A percentile compares a stretch with the other conserved stretches of the same genome.
These are phyloP conservation scores for Phlebiopsis flavidoalba DNA, from an alignment of 768 basidiomycete species.

Conservation along the genomic window DNA sequence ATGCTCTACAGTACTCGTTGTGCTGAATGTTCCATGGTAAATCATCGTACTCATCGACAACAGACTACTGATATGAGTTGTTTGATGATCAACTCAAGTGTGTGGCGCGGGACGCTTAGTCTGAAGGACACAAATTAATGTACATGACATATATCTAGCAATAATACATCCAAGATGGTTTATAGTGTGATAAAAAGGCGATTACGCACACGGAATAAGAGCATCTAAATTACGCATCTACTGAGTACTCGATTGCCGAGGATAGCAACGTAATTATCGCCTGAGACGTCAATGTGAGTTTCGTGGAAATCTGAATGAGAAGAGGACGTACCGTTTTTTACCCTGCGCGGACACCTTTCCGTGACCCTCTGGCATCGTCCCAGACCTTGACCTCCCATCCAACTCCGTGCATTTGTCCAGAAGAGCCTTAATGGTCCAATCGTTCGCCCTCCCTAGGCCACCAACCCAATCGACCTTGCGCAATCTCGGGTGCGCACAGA, in stretches of 20 bases:
- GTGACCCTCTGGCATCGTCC: conserved; percentile 49
- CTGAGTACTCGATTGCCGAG: neutral
- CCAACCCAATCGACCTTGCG: conserved; percentile 76
- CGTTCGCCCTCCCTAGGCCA: conserved; percentile 77
- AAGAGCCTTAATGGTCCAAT: conserved; percentile 74
- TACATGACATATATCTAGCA: neutral
- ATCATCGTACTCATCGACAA: conserved; percentile 31
- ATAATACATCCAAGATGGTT: neutral
- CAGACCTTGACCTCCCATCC: conserved; percentile 44
- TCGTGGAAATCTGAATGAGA: neutral
- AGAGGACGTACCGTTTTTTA: conserved; percentile 20
- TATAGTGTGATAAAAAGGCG: neutral
- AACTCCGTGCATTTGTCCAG: conserved; percentile 41
- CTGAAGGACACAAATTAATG: neutral
- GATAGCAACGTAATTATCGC: neutral
- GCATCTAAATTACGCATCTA: too few species aligned
- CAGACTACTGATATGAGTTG: conserved; percentile 6
- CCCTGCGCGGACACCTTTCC: conserved; percentile 43
- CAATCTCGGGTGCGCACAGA: conserved; percentile 40
- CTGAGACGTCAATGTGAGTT: neutral
- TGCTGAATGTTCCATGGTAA: conserved; percentile 38
- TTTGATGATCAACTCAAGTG: neutral
- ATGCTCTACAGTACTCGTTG: conserved; percentile 38
- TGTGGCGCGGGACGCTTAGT: neutral
- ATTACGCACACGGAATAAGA: neutral